Conservation (phyloP, 2,329 filamentous ascomycete genomes). For the Coniella vitis region DNA sequence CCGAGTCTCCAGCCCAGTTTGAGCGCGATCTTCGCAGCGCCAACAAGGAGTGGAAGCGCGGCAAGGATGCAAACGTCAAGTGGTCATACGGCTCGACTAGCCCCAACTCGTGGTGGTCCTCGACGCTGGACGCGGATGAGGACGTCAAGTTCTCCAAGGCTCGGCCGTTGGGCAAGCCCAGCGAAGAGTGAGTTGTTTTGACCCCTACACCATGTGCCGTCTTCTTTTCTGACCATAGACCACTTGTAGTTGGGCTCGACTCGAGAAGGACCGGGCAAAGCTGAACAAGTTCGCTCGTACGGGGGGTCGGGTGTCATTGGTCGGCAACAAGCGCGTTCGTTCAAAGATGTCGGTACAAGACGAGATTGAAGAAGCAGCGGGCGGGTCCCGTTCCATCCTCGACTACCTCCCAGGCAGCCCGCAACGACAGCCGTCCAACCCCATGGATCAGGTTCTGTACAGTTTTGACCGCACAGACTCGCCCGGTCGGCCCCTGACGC, state of each 20-base stretch:
- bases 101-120: background rate
- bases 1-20: constrained; percentile 21
- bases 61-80: constrained; percentile 35
- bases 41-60: constrained; percentile 36
- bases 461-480: constrained; percentile 35
- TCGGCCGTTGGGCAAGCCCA: constrained; percentile 26
- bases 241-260: constrained; percentile 12
- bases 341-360: constrained; percentile 26
- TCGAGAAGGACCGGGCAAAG: constrained; percentile 26
- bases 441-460: constrained; percentile 34
- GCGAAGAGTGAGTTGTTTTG: constrained; percentile 26
- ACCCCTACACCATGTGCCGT: background rate
- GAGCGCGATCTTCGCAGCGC: constrained; percentile 39
- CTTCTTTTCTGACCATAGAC: constrained; percentile 4
- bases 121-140: constrained; percentile 15
- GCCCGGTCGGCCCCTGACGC: constrained; percentile 32
- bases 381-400: constrained; percentile 29
- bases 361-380: constrained; percentile 30
- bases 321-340: constrained; percentile 26
- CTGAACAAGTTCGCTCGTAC: constrained; percentile 30
- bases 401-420: constrained; percentile 24
- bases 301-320: constrained; percentile 17
- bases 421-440: constrained; percentile 19
- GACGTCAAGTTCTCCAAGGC: constrained; percentile 26
- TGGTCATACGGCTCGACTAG: constrained; percentile 31